Percentiles rank a stretch among this genome's conserved stretches.
These are phyloP conservation scores for Penicillium antarcticum DNA, from an alignment of 495 filamentous ascomycete genomes.

Conservation along the genomic window DNA sequence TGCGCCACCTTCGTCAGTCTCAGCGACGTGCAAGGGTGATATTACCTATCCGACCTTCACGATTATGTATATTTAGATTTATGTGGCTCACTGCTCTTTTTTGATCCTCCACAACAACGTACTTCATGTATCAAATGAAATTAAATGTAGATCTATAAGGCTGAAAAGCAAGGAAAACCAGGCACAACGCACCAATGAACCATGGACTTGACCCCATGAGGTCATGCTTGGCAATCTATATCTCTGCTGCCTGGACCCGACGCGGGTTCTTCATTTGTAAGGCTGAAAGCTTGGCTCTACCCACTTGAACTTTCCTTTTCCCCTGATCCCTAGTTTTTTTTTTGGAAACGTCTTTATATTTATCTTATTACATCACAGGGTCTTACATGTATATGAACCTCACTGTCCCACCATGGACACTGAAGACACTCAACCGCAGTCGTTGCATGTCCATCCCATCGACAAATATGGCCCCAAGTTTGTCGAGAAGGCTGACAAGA, in stretches of 20 bases:
- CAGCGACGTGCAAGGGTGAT: too few relatives aligned
- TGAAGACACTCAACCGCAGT: conserved; percentile 10
- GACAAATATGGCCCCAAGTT: conserved; percentile 47
- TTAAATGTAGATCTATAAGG: too few relatives aligned
- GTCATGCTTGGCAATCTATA: background rate
- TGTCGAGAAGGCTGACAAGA: conserved; percentile 54
- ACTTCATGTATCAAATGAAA: too few relatives aligned
- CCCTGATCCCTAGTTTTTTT: background rate
- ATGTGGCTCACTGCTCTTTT: background rate
- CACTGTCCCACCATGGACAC: conserved; percentile 15
- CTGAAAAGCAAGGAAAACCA: too few relatives aligned
- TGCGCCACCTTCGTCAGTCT: conserved; percentile 4
- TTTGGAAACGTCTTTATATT: background rate
- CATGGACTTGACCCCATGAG: background rate
- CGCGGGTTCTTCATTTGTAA: background rate
- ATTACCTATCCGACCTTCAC: background rate
- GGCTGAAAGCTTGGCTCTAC: conserved; percentile 4
- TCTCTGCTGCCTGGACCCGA: conserved; percentile 1
- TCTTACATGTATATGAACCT: too few relatives aligned
- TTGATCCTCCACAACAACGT: too few relatives aligned
- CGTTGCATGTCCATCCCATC: conserved; percentile 22
- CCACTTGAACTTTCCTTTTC: background rate
- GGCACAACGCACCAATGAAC: too few relatives aligned
- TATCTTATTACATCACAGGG: background rate
- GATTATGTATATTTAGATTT: background rate